Conservation (phyloP, 1,139 yeast species). For the Pichiaceae sp. region DNA sequence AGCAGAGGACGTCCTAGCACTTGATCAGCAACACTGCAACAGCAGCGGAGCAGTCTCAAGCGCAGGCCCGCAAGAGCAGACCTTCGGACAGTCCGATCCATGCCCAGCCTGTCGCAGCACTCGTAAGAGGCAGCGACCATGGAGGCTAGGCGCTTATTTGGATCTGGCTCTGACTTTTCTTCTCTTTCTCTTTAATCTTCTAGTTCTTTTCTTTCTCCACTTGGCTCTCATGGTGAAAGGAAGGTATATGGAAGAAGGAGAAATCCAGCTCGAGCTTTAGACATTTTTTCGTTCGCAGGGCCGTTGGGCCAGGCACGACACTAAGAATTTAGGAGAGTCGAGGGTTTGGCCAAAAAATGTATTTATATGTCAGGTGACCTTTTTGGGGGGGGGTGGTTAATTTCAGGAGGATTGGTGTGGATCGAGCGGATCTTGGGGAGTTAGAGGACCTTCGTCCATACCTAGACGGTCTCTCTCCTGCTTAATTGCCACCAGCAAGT, state of each 20-base stretch:
- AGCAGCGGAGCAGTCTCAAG: no score
- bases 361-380: no score
- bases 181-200: conserved; percentile 99
- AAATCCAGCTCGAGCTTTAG: no score
- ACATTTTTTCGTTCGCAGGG: no score
- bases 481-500: conserved; percentile 15
- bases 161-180: conserved; percentile 99
- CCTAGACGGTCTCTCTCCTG: conserved; percentile 15
- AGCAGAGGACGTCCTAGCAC: no score
- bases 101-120: not conserved
- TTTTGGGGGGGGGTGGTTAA: no score
- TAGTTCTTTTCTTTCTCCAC: conserved; percentile 99
- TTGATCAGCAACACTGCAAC: no score
- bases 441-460: not conserved
- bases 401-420: no score
- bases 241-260: conserved; percentile 7
- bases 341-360: no score
- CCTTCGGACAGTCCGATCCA: not conserved
- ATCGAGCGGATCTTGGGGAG: not conserved
- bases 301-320: no score
- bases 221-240: conserved; percentile 63
- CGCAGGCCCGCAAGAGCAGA: no score
- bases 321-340: no score
- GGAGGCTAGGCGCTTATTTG: conserved; percentile 58
- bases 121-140: not conserved